A percentile compares a stretch with the other conserved stretches of the same genome.
phyloP scores from a whole-genome alignment of 257 asterid genomes.

The Scutellaria baicalensis region DNA sequence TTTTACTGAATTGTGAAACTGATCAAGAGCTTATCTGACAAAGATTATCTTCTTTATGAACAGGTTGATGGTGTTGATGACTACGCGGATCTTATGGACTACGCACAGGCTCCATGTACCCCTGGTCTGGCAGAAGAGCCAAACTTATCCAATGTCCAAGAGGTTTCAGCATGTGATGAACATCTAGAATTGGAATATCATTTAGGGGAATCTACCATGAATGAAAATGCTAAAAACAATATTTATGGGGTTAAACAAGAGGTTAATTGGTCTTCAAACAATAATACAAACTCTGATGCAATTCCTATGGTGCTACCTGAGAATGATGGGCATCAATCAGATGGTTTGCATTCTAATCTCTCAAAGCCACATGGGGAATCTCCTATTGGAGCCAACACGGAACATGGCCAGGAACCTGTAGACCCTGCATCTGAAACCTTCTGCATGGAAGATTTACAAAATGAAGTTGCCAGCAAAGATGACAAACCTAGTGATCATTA shows the following conservation, averaged over 20 bases:
- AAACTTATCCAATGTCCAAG: constrained; percentile 65
- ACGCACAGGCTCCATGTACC: constrained; percentile 89
- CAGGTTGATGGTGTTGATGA: constrained; percentile 52
- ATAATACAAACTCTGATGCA: constrained; percentile 30
- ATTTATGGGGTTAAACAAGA: constrained; percentile 29
- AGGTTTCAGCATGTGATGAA: constrained; percentile 80
- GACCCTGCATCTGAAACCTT: constrained; percentile 26
- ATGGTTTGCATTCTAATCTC: constrained; percentile 16
- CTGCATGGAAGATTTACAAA: constrained; percentile 18
- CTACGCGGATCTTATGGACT: constrained; percentile 53
- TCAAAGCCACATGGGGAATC: constrained; percentile 24
- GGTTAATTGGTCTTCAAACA: constrained; percentile 25
- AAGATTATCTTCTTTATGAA: constrained; percentile 3
- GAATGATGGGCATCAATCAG: constrained; percentile 34
- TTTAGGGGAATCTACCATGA: constrained; percentile 32
- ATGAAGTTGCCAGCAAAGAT: constrained; percentile 19
- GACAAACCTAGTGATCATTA: constrained; percentile 18
- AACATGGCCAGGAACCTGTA: constrained; percentile 8
- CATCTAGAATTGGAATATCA: constrained; percentile 65
- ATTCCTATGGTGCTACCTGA: constrained; percentile 21
- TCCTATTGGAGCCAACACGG: constrained; percentile 21
- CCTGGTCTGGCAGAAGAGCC: constrained; percentile 87
- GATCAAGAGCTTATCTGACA: background rate
- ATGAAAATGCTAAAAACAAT: constrained; percentile 25
- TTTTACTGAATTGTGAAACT: background rate